Evolutionary conservation across 176 grass and related monocot genomes (phyloP).

Genomic region (Musa schizocarpa): DNA sequence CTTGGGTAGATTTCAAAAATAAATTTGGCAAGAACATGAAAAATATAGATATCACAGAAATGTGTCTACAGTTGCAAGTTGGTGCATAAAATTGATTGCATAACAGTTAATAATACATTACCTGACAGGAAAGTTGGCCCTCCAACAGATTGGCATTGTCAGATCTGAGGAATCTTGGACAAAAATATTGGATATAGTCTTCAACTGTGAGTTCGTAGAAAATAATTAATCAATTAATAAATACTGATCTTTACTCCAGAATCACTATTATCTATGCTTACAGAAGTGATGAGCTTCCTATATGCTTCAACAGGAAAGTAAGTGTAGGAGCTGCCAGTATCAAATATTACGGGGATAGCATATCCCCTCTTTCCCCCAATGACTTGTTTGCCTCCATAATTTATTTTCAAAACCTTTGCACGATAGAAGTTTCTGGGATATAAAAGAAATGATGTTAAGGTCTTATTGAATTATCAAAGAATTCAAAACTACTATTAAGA

Average conservation of each 20-base stretch:
- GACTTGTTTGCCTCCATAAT: conserved; percentile 54
- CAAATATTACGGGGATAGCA: conserved; percentile 72
- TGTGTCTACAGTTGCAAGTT: not conserved
- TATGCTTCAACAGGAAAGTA: conserved; percentile 92
- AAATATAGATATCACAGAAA: not conserved
- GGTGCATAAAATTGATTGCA: not conserved
- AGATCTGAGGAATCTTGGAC: conserved; percentile 70
- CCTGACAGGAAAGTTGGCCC: conserved; percentile 66
- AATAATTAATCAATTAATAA: conserved; percentile 6
- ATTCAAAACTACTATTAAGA: no score
- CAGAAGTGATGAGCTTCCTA: conserved; percentile 49
- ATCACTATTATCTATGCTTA: conserved; percentile 27
- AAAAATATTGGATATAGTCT: conserved; percentile 28
- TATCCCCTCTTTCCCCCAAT: conserved; percentile 26
- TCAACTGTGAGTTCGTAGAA: conserved; percentile 40
- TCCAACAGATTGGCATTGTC: conserved; percentile 74
- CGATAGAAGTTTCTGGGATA: conserved; percentile 56
- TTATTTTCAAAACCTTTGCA: conserved; percentile 50
- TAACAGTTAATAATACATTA: conserved; percentile 25
- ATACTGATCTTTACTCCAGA: not conserved
- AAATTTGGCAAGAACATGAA: not conserved
- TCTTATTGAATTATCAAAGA: no score
- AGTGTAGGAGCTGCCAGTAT: conserved; percentile 91
- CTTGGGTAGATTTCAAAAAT: not conserved
- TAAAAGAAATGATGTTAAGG: conserved; percentile 2